phyloP scores from a whole-genome alignment of 2,329 filamentous ascomycete genomes.

The Corinectria fuckeliana region DNA sequence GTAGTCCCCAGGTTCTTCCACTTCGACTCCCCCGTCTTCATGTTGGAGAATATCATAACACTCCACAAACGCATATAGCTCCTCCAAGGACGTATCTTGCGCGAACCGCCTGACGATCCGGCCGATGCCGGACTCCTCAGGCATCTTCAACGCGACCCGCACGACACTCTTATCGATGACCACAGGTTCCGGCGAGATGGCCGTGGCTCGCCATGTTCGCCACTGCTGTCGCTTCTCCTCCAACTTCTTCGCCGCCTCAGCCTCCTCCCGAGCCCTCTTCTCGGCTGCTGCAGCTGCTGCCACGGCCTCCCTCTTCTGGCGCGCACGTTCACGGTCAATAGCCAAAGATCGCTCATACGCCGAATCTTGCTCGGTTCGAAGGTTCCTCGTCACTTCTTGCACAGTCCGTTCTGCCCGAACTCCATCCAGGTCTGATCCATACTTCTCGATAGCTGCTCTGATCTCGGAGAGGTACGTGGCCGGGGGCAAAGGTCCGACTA shows the following conservation, averaged over 20 bases:
- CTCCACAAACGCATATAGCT: constrained; percentile 95
- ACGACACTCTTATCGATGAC: constrained; percentile 70
- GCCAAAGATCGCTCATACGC: constrained; percentile 94
- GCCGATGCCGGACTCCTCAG: constrained; percentile 65
- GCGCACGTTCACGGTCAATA: constrained; percentile 82
- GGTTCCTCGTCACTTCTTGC: constrained; percentile 78
- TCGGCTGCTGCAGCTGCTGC: constrained; percentile 72
- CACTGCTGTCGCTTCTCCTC: constrained; percentile 66
- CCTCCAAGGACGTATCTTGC: constrained; percentile 75
- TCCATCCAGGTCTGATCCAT: constrained; percentile 75
- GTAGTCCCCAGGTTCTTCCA: constrained; percentile 69
- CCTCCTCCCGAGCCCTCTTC: constrained; percentile 64
- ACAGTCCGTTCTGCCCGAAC: constrained; percentile 79
- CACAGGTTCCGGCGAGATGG: constrained; percentile 71
- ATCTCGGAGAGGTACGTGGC: constrained; percentile 78
- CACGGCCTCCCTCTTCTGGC: constrained; percentile 78
- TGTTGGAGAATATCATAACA: constrained; percentile 74
- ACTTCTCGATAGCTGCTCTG: constrained; percentile 73
- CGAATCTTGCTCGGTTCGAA: constrained; percentile 88
- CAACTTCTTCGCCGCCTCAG: constrained; percentile 63
- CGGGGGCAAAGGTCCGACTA: constrained; percentile 74
- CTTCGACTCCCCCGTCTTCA: constrained; percentile 37
- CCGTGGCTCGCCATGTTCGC: constrained; percentile 78
- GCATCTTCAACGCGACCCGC: constrained; percentile 72
- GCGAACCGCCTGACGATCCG: constrained; percentile 80